Evolutionary conservation across 1,139 yeast genomes (phyloP).

Genomic region (Hyphopichia fennica): DNA sequence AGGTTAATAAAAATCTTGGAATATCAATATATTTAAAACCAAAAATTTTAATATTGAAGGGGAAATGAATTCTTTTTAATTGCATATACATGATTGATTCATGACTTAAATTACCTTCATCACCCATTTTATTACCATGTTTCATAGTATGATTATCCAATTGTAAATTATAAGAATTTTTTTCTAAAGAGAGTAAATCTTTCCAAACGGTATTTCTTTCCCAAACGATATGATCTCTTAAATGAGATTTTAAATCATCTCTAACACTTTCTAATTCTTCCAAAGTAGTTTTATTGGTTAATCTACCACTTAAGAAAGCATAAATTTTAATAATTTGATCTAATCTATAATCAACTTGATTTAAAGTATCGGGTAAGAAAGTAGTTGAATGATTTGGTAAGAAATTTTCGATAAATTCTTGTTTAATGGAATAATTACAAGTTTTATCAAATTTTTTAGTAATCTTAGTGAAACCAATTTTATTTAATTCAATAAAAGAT

Average conservation of each 20-base stretch:
- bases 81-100: constrained; percentile 24
- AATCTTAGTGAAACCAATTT: constrained; percentile 85
- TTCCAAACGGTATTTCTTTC: constrained; percentile 97
- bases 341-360: constrained; percentile 43
- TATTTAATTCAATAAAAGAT: constrained; percentile 78
- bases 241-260: constrained; percentile 68
- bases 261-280: constrained; percentile 52
- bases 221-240: constrained; percentile 93
- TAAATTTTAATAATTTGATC: constrained; percentile 52
- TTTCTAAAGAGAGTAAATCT: constrained; percentile 86
- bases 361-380: constrained; percentile 46
- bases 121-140: constrained; percentile 32
- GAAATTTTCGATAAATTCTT: constrained; percentile 49
- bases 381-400: constrained; percentile 43
- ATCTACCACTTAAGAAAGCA: constrained; percentile 38
- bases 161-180: constrained; percentile 45
- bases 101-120: constrained; percentile 21
- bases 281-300: constrained; percentile 24
- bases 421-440: constrained; percentile 59
- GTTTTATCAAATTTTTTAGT: constrained; percentile 89
- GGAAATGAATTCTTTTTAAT: constrained; percentile 17
- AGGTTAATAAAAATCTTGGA: constrained; percentile 31
- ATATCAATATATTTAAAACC: constrained; percentile 18
- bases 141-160: constrained; percentile 24
- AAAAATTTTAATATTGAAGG: constrained; percentile 16